Evolutionary conservation across 208 protist genomes (phyloP).

Genomic region (Angomonas deanei): DNA sequence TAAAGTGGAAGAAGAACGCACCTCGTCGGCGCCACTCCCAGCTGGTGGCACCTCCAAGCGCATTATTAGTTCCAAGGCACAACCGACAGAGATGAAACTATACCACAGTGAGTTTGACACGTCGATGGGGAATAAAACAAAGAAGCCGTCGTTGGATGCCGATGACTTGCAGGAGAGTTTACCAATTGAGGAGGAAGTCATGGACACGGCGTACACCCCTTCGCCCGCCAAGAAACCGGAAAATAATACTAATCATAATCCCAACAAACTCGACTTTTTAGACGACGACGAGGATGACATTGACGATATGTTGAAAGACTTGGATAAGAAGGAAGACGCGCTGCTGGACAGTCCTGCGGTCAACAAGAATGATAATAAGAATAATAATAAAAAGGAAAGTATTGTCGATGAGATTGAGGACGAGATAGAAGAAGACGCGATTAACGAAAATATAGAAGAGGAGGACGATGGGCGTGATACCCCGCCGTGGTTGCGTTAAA

Average conservation of each 20-base stretch:
- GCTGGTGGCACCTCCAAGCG: not conserved
- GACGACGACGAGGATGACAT: not conserved
- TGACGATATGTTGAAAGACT: not conserved
- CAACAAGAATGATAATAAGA: not conserved
- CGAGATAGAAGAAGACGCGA: not conserved
- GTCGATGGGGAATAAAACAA: no score
- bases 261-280: not conserved
- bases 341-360: not conserved
- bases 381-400: not conserved
- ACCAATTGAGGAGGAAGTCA: no score
- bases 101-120: not conserved
- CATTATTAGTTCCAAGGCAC: not conserved
- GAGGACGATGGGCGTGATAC: not conserved
- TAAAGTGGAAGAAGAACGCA: not conserved
- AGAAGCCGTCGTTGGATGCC: no score
- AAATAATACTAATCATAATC: slow-evolving; percentile 13
- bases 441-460: not conserved
- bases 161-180: not conserved
- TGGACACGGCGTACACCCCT: not conserved
- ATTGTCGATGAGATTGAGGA: not conserved
- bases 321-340: not conserved
- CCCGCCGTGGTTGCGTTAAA: not conserved
- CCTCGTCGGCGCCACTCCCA: not conserved
- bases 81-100: not conserved
- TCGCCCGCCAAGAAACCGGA: not conserved